Conservation (phyloP, 352 stramenopile genomes). For the Phytopythium vexans region DNA sequence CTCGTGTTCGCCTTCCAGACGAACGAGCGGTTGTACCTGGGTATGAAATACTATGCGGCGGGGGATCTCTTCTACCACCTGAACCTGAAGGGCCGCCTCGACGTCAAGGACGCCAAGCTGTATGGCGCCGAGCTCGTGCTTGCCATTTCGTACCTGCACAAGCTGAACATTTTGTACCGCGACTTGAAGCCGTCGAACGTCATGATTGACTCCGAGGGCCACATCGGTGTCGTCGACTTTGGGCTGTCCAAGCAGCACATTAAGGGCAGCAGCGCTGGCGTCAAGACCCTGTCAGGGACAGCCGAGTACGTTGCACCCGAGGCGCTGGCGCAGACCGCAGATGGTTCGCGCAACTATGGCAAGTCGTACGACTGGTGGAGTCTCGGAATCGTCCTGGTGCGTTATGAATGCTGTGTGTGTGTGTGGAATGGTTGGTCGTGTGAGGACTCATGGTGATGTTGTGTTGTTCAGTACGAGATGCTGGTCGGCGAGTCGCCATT, state of each 20-base stretch:
- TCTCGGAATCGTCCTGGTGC: conserved; percentile 81
- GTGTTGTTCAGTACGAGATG: conserved; percentile 78
- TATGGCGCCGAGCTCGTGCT: conserved; percentile 86
- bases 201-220: conserved; percentile 87
- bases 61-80: conserved; percentile 88
- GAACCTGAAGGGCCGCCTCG: conserved; percentile 74
- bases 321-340: conserved; percentile 73
- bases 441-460: conserved; percentile 6
- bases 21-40: conserved; percentile 85
- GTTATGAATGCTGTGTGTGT: conserved; percentile 13
- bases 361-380: conserved; percentile 91
- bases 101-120: conserved; percentile 59
- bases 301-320: conserved; percentile 87
- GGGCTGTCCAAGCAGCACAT: conserved; percentile 88
- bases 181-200: conserved; percentile 88
- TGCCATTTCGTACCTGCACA: conserved; percentile 86
- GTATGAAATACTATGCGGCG: conserved; percentile 89
- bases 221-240: conserved; percentile 89
- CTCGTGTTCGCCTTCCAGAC: conserved; percentile 89
- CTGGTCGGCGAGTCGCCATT: conserved; percentile 83
- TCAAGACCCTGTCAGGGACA: conserved; percentile 84
- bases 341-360: conserved; percentile 81
- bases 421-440: not conserved
- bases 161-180: conserved; percentile 88
- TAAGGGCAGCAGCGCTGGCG: conserved; percentile 79